Base-by-base conservation (phyloP, 208 protist species). In the Crithidia thermophila region DNA sequence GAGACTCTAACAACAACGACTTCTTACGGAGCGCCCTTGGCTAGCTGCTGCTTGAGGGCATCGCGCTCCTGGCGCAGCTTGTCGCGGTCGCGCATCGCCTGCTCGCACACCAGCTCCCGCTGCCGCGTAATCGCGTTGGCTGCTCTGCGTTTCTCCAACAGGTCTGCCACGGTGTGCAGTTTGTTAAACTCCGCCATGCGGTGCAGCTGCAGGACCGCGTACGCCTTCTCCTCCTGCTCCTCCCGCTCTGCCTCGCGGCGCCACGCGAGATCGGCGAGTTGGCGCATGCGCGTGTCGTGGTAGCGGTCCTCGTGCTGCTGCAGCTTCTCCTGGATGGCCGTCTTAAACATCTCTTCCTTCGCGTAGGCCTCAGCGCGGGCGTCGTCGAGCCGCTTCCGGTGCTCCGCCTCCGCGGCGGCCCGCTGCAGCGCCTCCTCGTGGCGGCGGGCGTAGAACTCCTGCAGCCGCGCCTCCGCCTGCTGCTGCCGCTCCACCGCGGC, bases 151-250 rank as follows among this genome's bases (percentile, higher is more conserved):
- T 91, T 92, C 51, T 85, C 79, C 13, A 93, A 31, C 20, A 96
- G 82, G 18, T 85, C 72, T 4, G 77, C 68, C 3, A 92, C 78
- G 39, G 62, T 86, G 60, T 77, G 56, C 20, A 96, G 72, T 60
- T 94, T 96, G 3, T 63, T 47, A 70, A 89, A 96, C 72, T 94
- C 88, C 14, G 77, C 61, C 52, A 85, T 62, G 30, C 87, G 87
- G 47, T 88, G 81, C 46, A 81, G 78, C 67, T 86, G 81, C 39
- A 77, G 56, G 28, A 94, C 81, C 0, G 73, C 76, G 59, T 84
- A 91, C 13, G 75, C 55, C 66, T 89, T 93, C 21, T 52, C 56
- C 45, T 84, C 78, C 60, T 79, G 71, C 36, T 77, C 77, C 68
- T 91, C 85, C 25, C 83, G 78, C 50, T 93, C 81, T 5, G 74